Evolutionary conservation across 169 alveolate species (phyloP).

Genomic region (Cyclospora cayetanensis): DNA sequence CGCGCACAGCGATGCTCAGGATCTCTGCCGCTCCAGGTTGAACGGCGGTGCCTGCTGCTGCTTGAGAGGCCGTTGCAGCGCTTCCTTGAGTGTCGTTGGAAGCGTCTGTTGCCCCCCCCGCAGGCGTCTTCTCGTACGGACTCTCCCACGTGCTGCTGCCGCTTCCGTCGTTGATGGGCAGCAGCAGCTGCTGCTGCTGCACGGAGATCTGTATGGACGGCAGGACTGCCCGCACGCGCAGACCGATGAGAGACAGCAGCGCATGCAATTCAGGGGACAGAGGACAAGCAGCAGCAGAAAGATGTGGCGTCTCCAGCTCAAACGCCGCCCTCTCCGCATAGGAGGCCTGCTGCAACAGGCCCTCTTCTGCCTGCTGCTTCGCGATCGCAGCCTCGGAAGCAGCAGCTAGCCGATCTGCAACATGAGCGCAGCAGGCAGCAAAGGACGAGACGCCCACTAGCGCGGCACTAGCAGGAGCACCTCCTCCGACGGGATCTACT

Average conservation of each 20-base stretch:
- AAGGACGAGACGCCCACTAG: background rate
- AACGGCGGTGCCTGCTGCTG: background rate
- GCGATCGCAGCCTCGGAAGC: slow-evolving; percentile 21
- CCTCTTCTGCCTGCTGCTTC: background rate
- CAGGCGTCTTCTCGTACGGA: background rate
- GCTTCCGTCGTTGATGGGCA: background rate
- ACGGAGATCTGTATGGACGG: slow-evolving; percentile 25
- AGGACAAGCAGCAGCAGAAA: slow-evolving; percentile 24
- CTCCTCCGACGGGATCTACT: background rate
- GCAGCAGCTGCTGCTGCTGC: slow-evolving; percentile 55
- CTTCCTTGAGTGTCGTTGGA: too few species aligned
- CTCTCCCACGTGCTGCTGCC: background rate
- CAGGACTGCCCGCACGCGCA: background rate
- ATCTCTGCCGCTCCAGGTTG: background rate
- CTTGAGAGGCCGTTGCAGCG: background rate
- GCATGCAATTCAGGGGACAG: background rate
- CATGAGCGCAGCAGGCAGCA: background rate
- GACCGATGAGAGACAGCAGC: slow-evolving; percentile 17
- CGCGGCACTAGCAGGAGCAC: background rate
- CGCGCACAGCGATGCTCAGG: background rate
- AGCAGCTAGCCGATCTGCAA: slow-evolving; percentile 16
- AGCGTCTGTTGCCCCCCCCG: too few species aligned
- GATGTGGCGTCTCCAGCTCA: background rate
- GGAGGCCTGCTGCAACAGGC: background rate
- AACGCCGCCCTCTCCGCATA: background rate